Evolutionary conservation across 2,329 filamentous ascomycete genomes (phyloP).

Genomic region (Talaromyces albobiverticillius): DNA sequence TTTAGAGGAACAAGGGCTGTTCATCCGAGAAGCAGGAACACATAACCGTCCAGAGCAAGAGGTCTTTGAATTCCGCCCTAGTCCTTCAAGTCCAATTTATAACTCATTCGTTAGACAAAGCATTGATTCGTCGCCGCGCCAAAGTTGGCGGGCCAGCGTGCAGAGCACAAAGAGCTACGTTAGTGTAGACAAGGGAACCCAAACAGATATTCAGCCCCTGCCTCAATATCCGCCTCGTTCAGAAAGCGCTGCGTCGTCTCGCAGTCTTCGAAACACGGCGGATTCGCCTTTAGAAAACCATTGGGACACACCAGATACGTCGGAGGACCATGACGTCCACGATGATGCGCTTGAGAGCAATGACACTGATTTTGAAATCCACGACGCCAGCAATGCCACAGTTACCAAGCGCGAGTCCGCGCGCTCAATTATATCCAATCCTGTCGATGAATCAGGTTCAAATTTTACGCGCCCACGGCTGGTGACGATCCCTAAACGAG

Average conservation of each 20-base stretch:
- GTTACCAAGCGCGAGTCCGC: conserved; percentile 47
- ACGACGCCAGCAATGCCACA: conserved; percentile 54
- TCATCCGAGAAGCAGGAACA: conserved; percentile 86
- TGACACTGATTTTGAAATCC: conserved; percentile 26
- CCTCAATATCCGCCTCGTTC: conserved; percentile 30
- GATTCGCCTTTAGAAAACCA: conserved; percentile 18
- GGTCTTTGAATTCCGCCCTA: conserved; percentile 78
- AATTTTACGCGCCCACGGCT: conserved; percentile 73
- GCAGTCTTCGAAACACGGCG: conserved; percentile 27
- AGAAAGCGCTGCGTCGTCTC: conserved; percentile 31
- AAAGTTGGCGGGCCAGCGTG: conserved; percentile 70
- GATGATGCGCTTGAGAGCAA: conserved; percentile 17
- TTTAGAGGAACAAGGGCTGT: conserved; percentile 76
- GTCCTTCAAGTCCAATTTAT: conserved; percentile 68
- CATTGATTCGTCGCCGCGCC: conserved; percentile 58
- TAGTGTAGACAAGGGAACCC: conserved; percentile 61
- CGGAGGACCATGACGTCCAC: conserved; percentile 25
- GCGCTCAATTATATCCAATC: conserved; percentile 18
- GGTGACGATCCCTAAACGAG: conserved; percentile 78
- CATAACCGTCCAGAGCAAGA: conserved; percentile 70
- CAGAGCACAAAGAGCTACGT: conserved; percentile 54
- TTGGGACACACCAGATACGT: conserved; percentile 24
- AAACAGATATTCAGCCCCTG: conserved; percentile 53
- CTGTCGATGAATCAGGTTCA: conserved; percentile 54
- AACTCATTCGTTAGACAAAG: conserved; percentile 63